Evolutionary conservation across 352 stramenopile genomes (phyloP).

Genomic region (Phytophthora cryptogea): DNA sequence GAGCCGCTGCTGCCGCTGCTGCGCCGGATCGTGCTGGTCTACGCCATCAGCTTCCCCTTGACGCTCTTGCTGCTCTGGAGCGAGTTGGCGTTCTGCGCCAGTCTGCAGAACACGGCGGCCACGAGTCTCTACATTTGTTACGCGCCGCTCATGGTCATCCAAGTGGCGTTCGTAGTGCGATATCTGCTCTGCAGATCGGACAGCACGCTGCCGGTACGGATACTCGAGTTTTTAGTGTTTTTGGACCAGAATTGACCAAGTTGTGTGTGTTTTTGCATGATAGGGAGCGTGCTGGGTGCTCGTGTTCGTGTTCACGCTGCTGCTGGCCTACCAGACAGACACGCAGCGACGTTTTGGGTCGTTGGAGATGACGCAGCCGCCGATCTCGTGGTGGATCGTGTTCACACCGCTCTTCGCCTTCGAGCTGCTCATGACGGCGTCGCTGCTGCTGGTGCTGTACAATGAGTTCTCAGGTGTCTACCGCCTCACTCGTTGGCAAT

Average conservation of each 20-base stretch:
- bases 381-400: slow-evolving; percentile 78
- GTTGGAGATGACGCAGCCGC: slow-evolving; percentile 27
- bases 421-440: slow-evolving; percentile 58
- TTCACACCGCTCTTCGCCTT: slow-evolving; percentile 70
- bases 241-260: background rate
- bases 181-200: slow-evolving; percentile 83
- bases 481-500: slow-evolving; percentile 72
- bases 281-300: slow-evolving; percentile 82
- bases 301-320: slow-evolving; percentile 77
- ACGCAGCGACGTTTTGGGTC: slow-evolving; percentile 42
- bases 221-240: slow-evolving; percentile 5
- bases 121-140: slow-evolving; percentile 83
- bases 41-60: slow-evolving; percentile 76
- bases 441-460: slow-evolving; percentile 73
- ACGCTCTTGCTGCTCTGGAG: slow-evolving; percentile 77
- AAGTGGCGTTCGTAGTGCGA: slow-evolving; percentile 77
- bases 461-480: slow-evolving; percentile 81
- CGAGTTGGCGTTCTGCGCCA: slow-evolving; percentile 81
- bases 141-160: slow-evolving; percentile 79
- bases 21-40: slow-evolving; percentile 75
- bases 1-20: slow-evolving; percentile 80
- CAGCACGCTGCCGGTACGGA: slow-evolving; percentile 70
- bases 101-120: slow-evolving; percentile 51
- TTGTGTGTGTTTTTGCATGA: slow-evolving; percentile 1
- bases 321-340: slow-evolving; percentile 81